A percentile compares a stretch with the other conserved stretches of the same genome.
phyloP scores from a whole-genome alignment of 768 basidiomycete genomes.

The Rubroboletus satanas region DNA sequence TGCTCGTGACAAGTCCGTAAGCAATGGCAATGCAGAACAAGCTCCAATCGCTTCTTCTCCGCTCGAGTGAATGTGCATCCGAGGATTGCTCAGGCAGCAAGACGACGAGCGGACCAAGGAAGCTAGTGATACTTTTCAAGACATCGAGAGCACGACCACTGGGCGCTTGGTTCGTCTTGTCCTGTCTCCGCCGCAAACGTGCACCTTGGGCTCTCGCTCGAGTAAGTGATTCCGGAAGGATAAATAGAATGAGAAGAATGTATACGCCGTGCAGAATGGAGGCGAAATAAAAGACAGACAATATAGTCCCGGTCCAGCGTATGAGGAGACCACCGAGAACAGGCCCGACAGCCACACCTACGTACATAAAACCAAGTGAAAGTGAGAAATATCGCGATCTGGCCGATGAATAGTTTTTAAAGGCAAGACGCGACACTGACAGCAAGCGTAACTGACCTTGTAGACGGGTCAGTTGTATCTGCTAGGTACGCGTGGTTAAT shows the following conservation, averaged over 20 bases:
- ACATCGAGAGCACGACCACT: not conserved
- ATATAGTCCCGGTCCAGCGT: slow-evolving; percentile 45
- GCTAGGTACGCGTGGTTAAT: slow-evolving; percentile 64
- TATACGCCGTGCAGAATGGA: slow-evolving; percentile 47
- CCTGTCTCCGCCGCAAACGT: slow-evolving; percentile 11
- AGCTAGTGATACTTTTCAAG: slow-evolving; percentile 48
- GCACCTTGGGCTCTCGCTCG: slow-evolving; percentile 37
- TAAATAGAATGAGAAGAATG: slow-evolving; percentile 45
- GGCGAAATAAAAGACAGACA: slow-evolving; percentile 73
- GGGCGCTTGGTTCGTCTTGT: slow-evolving; percentile 7
- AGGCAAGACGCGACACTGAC: not conserved
- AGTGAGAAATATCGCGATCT: slow-evolving; percentile 68
- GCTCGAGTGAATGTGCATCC: slow-evolving; percentile 38
- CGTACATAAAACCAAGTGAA: slow-evolving; percentile 61
- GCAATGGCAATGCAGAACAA: slow-evolving; percentile 52
- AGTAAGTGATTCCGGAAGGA: slow-evolving; percentile 79
- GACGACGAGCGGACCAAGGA: slow-evolving; percentile 68
- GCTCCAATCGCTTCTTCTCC: slow-evolving; percentile 56
- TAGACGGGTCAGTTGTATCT: slow-evolving; percentile 55
- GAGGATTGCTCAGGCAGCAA: slow-evolving; percentile 45
- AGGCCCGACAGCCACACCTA: slow-evolving; percentile 78
- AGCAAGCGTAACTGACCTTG: slow-evolving; percentile 41
- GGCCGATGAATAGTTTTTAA: slow-evolving; percentile 1
- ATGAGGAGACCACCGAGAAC: slow-evolving; percentile 66
- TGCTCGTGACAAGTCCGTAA: slow-evolving; percentile 43